Base-by-base conservation (phyloP, 441 rosid genomes). In the Mallotus repandus region DNA sequence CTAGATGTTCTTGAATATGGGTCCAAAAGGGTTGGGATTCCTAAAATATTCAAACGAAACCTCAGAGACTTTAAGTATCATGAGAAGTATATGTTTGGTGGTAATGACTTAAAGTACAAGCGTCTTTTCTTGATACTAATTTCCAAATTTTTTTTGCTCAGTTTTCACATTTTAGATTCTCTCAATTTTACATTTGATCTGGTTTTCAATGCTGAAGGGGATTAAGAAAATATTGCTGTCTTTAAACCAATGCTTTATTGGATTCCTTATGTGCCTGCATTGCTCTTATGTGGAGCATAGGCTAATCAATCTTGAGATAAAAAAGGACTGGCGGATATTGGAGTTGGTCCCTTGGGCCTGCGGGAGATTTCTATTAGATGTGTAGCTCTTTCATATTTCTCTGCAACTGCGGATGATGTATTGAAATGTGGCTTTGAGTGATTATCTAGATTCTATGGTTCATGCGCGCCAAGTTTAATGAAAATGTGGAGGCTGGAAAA, bases 401-500 rank as follows among this genome's bases (percentile, higher is more conserved):
- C 16, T 46, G 32, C 14, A 50, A 15, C 5, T 45, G 49, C 49
- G 1, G 55, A 13, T 63, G 22, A 16, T 38, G 38, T 9, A 41
- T 35, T 9, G 12, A 10, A 2, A 5, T 63, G 21, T 9, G 4
- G 69, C 46, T 45, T 11, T 46, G 46, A 12, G 14, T 21, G 9
- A 18, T 7, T 57, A 57, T 58, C 4, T 50, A 48, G 60, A 54
- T 12, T 13, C 16, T 49, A 67, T 65, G 67, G 43, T 74, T 56
- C 46, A 63, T 14, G 43, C 56, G 45, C 66, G 5, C 4, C 22
- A 55, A 46, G 63, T 60, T 8, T 38, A 55, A 52, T 54, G 69
- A 72, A 38, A 61, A 19, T 61, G 60, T 21, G 46, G 21, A 60
- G 41, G 54, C 71, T 32, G 55, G 45, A 22, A 41, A 53, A n/a